Base-by-base conservation (phyloP, 345 rosid genomes). In the Eucalyptus erythrocorys region DNA sequence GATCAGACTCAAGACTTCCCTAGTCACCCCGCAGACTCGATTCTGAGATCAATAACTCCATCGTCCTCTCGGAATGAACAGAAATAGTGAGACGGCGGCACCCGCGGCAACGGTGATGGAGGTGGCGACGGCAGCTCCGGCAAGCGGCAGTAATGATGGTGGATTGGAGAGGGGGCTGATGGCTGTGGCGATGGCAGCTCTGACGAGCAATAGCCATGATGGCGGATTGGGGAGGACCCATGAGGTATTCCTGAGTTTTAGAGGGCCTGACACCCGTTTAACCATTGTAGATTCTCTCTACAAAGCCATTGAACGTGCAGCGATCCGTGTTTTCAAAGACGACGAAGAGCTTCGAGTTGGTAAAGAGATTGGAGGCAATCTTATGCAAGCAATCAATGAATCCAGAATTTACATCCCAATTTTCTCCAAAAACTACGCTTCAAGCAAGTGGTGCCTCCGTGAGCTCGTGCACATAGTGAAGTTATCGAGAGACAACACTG, bases 231-330 rank as follows among this genome's bases (percentile, higher is more conserved):
- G 79, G 22, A 66, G 79, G 45, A 17, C n/a, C 12, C 82, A 55
- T 10, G 87, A 88, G 30, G 89, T 88, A 48, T 88, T 88, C 71
- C 19, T 88, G 53, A 79, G 68, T 6, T 88, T 88, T 47, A 40
- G 89, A 40, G 86, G 89, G 4, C 48, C 45, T 8, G 86, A 88
- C 12, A 34, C 86, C 47, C 85, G 76, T 10, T 59, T 53, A 45
- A 85, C 66, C 47, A 42, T 88, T 8, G 34, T 5, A 0, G 40
- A 87, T 30, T 59, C 26, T 4, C 88, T 87, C 2, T 87, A 87
- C 49, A 42, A 34, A 34, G 50, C 13, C 71, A 51, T 81, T 76
- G 26, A 11, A 50, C 48, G 9, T 10, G 89, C 79, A 15, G 86
- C 80, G 6, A 80, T 88, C 13, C 0, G 53, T 2, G 53, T 45